Base-by-base conservation (phyloP, 148 eudicot genomes). In the Rhododendron williamsianum region DNA sequence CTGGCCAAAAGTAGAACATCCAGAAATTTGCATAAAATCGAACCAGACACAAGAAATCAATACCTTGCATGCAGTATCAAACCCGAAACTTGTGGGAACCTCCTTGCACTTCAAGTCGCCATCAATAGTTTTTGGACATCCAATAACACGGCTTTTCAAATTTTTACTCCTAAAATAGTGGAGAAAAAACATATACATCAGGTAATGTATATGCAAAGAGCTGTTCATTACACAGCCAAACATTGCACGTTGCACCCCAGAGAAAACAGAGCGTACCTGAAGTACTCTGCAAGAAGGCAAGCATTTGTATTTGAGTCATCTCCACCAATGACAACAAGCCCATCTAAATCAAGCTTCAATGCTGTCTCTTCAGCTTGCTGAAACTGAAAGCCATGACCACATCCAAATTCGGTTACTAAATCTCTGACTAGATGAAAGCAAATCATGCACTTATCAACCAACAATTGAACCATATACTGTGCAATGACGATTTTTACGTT, bases 61-160 rank as follows among this genome's bases (percentile, higher is more conserved):
- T 48, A 48, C 99, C 99, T 95, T 97, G 94, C 99, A 97, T 81
- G 99, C 99, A 85, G 99, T 97, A 89, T 97, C 99, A 93, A 97
- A 97, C 46, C 99, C 99, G 88, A 97, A 97, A 89, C 99, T 97
- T 65, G 89, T 81, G 9, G 99, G 99, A 78, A 95, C 99, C 87
- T 95, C 98, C 88, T 97, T 97, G 92, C 93, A 88, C 86, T 97
- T 97, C 54, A 97, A 91, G 89, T 97, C 99, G 83, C 99, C 99
- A 84, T 97, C 99, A 88, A 97, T 97, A 45, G 99, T 97, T 91
- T 97, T 97, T 45, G 99, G 99, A 88, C 99, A 97, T 81, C 99
- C 99, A 88, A 95, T 91, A 78, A 97, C 99, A 82, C 90, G 90
- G 65, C 98, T 87, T 92, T 97, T 97, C 90, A 97, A 16, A 84